phyloP scores from a whole-genome alignment of 225 moss, liverwort and hornwort genomes.

The Rhytidiadelphus loreus region DNA sequence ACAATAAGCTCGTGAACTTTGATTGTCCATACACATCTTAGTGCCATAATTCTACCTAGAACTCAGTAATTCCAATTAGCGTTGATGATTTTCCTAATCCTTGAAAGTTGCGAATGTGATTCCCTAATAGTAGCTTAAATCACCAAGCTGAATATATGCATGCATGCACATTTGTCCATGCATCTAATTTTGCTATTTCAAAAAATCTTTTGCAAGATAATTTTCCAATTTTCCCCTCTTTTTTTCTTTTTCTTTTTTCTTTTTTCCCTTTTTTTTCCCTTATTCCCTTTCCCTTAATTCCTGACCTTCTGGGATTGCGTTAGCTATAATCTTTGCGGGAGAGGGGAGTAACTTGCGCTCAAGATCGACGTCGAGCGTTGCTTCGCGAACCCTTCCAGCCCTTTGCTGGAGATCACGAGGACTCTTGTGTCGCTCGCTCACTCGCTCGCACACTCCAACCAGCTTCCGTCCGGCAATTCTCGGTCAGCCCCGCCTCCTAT shows the following conservation, averaged over 20 bases:
- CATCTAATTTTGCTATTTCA: not conserved
- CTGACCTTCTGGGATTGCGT: not conserved
- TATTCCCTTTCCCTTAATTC: not conserved
- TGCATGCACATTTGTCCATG: not conserved
- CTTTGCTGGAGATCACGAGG: not conserved
- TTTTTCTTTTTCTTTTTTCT: fast-evolving
- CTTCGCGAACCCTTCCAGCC: not conserved
- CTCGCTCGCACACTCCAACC: not conserved
- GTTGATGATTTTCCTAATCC: too few relatives aligned
- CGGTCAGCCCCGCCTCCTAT: not conserved
- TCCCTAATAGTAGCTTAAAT: not conserved
- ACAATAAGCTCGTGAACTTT: not conserved
- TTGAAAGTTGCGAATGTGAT: too few relatives aligned
- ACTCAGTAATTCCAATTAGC: not conserved
- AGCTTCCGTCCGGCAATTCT: not conserved
- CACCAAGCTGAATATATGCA: not conserved
- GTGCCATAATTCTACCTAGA: fast-evolving
- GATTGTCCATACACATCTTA: not conserved
- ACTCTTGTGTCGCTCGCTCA: not conserved
- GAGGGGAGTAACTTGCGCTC: not conserved
- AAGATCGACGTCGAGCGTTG: not conserved
- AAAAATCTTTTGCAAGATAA: not conserved
- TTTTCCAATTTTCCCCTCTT: not conserved
- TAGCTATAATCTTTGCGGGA: not conserved
- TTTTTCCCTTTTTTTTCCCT: too few relatives aligned